phyloP scores from a whole-genome alignment of 2,329 filamentous ascomycete species.

The Domatiomyces globalis region DNA sequence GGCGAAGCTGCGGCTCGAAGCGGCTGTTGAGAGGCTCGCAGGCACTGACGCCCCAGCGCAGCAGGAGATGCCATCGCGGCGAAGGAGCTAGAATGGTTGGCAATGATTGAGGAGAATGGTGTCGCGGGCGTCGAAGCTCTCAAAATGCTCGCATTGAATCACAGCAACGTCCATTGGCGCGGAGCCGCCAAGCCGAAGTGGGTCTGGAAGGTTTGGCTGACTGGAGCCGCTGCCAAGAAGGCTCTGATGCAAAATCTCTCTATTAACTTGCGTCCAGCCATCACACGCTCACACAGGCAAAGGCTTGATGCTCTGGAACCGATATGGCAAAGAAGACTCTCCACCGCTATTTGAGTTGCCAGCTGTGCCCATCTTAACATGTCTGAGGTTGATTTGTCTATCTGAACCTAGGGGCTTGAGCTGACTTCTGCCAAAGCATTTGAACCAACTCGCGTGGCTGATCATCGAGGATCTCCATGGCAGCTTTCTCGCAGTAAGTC shows the following conservation, averaged over 20 bases:
- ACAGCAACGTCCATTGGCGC: not conserved
- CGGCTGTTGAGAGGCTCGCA: constrained; percentile 46
- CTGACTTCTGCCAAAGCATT: constrained; percentile 18
- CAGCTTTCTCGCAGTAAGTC: constrained; percentile 74
- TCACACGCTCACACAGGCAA: not conserved
- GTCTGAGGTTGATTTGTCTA: not conserved
- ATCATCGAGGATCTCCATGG: constrained; percentile 82
- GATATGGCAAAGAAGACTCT: not conserved
- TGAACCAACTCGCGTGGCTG: constrained; percentile 78
- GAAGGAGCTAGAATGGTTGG: not conserved
- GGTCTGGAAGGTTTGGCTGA: not conserved
- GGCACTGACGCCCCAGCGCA: constrained; percentile 48
- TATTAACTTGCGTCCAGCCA: not conserved
- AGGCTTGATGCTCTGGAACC: not conserved
- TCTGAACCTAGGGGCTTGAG: constrained; percentile 1
- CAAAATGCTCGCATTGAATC: not conserved
- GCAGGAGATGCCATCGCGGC: constrained; percentile 53
- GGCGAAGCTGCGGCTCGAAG: constrained; percentile 42
- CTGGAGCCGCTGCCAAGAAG: not conserved
- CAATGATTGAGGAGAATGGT: not conserved
- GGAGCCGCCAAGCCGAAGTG: not conserved
- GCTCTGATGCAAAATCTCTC: not conserved
- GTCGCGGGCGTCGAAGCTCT: not conserved
- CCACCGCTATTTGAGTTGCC: not conserved
- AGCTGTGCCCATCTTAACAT: not conserved